Conservation (phyloP, 1,284 basidiomycete genomes). For the Somion occarium region DNA sequence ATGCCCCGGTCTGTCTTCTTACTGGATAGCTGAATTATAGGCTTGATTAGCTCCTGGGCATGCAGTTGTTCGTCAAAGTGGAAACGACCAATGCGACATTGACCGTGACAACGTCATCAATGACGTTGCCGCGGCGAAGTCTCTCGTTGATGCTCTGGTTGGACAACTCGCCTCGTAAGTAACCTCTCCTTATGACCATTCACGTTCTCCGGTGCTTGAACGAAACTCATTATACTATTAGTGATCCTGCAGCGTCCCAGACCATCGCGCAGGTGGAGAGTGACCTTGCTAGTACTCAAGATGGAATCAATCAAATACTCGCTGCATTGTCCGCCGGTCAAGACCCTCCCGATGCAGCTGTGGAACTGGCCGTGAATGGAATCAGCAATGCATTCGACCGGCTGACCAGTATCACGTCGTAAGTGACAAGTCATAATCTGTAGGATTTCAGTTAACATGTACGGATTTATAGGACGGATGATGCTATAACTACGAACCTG, state of each 20-base stretch:
- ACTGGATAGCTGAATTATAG: background rate
- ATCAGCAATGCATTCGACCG: background rate
- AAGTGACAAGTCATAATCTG: background rate
- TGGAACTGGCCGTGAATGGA: background rate
- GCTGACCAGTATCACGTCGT: constrained; percentile 1
- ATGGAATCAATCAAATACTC: background rate
- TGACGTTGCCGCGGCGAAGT: constrained; percentile 11
- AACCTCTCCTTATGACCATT: background rate
- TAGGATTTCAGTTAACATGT: background rate
- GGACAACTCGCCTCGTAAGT: background rate
- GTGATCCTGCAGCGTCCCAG: background rate
- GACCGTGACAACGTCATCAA: constrained; percentile 19
- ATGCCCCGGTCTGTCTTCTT: background rate
- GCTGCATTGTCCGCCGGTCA: background rate
- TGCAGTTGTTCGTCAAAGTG: constrained; percentile 15
- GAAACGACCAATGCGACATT: constrained; percentile 22
- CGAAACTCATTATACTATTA: background rate
- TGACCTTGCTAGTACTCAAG: background rate
- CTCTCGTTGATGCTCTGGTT: background rate
- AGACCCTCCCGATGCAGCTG: background rate
- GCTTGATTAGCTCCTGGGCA: background rate
- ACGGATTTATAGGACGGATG: background rate
- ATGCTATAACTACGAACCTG: background rate
- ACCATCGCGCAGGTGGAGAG: background rate
- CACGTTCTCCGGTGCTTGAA: background rate